A percentile compares a stretch with the other conserved stretches of the same genome.
Conservation (phyloP, 2,329 filamentous ascomycete species). For the Cyclaneusma minus region DNA sequence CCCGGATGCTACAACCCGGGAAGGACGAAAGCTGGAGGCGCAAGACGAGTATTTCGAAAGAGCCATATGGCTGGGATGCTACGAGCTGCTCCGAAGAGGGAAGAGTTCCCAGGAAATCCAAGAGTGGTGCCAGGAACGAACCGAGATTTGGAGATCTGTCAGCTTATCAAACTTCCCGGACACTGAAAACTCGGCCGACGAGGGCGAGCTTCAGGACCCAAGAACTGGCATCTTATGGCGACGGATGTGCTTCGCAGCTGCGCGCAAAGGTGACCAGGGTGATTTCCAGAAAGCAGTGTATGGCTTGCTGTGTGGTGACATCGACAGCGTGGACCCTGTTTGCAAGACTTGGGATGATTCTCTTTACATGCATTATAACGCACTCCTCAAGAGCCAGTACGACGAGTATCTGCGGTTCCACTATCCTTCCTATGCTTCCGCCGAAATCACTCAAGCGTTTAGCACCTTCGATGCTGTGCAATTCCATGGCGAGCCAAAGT, state of each 20-base stretch:
- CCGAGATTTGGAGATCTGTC: conserved; percentile 79
- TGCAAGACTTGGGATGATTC: conserved; percentile 75
- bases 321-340: conserved; percentile 59
- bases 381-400: conserved; percentile 67
- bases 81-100: conserved; percentile 82
- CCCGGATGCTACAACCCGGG: conserved; percentile 74
- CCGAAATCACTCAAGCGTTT: conserved; percentile 41
- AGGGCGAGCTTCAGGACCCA: conserved; percentile 28
- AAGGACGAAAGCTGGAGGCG: conserved; percentile 59
- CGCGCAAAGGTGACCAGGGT: conserved; percentile 53
- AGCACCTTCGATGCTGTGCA: conserved; percentile 48
- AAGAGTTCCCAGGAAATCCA: conserved; percentile 56
- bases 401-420: conserved; percentile 49
- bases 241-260: conserved; percentile 58
- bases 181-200: conserved; percentile 28
- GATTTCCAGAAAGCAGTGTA: conserved; percentile 83
- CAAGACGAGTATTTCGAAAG: conserved; percentile 82
- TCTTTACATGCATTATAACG: conserved; percentile 77
- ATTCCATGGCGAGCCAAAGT: conserved; percentile 39
- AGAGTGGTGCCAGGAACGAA: conserved; percentile 74
- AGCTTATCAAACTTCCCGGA: conserved; percentile 62
- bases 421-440: conserved; percentile 35
- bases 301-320: conserved; percentile 75
- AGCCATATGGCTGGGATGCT: conserved; percentile 86
- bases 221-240: conserved; percentile 51